Evolutionary conservation across 1,284 basidiomycete genomes (phyloP).

Genomic region (Cutaneotrichosporon sp.): DNA sequence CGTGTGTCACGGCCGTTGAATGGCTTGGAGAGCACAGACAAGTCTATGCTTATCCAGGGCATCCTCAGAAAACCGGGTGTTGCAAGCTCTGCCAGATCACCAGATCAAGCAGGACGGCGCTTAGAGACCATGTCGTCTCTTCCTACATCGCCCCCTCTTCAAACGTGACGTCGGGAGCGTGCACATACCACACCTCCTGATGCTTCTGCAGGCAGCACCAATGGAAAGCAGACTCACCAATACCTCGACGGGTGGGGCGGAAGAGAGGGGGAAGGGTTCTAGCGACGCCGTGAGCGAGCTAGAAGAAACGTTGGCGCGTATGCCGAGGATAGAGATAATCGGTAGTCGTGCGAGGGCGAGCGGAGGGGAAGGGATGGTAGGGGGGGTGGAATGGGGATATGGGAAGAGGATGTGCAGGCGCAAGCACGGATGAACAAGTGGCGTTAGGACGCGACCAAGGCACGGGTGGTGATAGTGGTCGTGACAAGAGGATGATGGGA

Average conservation of each 20-base stretch:
- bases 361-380: background rate
- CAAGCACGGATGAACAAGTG: background rate
- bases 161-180: background rate
- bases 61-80: background rate
- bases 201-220: background rate
- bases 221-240: constrained; percentile 6
- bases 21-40: constrained; percentile 4
- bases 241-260: constrained; percentile 1
- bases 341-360: background rate
- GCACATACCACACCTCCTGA: background rate
- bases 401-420: background rate
- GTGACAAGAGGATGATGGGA: background rate
- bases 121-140: background rate
- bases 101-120: background rate
- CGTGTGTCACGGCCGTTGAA: constrained; percentile 1
- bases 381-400: background rate
- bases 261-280: background rate
- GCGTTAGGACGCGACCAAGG: constrained; percentile 10
- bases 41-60: constrained; percentile 7
- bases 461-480: background rate
- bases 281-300: background rate
- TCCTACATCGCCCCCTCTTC: background rate
- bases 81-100: background rate
- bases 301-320: background rate
- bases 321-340: background rate